These are phyloP conservation scores for Tylopilus felleus DNA, from an alignment of 768 basidiomycete genomes.

Conservation along the genomic window DNA sequence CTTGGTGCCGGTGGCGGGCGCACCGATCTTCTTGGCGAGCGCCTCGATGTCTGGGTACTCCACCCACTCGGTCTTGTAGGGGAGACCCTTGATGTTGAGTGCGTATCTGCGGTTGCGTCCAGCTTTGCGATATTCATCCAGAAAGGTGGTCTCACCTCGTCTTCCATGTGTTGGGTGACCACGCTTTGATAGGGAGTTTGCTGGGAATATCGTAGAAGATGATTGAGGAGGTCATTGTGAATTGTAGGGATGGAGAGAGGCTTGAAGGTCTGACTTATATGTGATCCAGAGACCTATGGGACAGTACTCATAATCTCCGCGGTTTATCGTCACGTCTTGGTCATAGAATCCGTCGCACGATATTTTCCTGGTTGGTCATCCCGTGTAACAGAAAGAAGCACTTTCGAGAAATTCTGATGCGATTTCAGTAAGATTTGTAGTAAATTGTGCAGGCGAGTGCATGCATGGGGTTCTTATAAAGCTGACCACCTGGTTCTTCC, in stretches of 20 bases:
- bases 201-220: slow-evolving; percentile 48
- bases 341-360: background rate
- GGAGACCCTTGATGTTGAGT: slow-evolving; percentile 40
- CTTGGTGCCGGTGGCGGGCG: slow-evolving; percentile 29
- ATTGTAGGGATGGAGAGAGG: background rate
- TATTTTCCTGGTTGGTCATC: background rate
- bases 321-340: slow-evolving; percentile 1
- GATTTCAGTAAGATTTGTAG: slow-evolving; percentile 1
- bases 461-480: background rate
- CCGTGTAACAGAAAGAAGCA: background rate
- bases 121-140: background rate
- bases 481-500: slow-evolving; percentile 3
- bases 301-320: background rate
- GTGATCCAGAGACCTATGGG: background rate
- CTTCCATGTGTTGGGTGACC: slow-evolving; percentile 49
- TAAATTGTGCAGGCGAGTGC: background rate
- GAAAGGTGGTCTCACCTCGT: slow-evolving; percentile 31
- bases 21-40: slow-evolving; percentile 31
- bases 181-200: slow-evolving; percentile 27
- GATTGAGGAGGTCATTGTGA: slow-evolving; percentile 26
- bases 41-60: slow-evolving; percentile 41
- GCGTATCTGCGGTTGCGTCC: slow-evolving; percentile 26
- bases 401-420: background rate
- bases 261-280: slow-evolving; percentile 7
- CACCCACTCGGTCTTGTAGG: slow-evolving; percentile 42